Evolutionary conservation across 768 basidiomycete genomes (phyloP).

Genomic region (Lactifluus pinguis): DNA sequence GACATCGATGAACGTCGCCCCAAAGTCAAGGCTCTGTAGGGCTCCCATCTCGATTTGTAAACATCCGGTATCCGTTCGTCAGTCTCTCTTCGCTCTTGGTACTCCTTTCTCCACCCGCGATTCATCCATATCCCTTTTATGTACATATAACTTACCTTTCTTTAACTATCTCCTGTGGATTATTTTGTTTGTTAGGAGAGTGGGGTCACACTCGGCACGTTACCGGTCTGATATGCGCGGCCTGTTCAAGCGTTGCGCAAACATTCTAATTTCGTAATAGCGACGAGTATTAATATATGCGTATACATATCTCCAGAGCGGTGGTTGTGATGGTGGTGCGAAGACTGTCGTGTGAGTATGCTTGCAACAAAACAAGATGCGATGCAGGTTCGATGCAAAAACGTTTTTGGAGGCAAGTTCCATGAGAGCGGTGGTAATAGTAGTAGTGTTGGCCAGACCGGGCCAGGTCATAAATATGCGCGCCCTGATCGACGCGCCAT

Average conservation of each 20-base stretch:
- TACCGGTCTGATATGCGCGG: background rate
- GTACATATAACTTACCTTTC: background rate
- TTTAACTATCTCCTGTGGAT: background rate
- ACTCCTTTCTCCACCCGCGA: background rate
- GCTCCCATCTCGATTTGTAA: too few species aligned
- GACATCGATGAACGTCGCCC: conserved; percentile 45
- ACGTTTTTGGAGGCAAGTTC: background rate
- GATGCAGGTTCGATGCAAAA: background rate
- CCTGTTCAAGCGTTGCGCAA: conserved; percentile 1
- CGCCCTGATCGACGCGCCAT: conserved; percentile 45
- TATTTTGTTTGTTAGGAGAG: background rate
- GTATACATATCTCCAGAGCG: conserved; percentile 13
- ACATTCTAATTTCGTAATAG: conserved; percentile 1
- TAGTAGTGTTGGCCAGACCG: background rate
- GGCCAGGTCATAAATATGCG: conserved; percentile 34
- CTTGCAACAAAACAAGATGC: conserved; percentile 8
- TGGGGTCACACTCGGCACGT: background rate
- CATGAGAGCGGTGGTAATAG: too few species aligned
- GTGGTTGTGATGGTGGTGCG: conserved; percentile 1
- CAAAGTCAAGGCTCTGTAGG: conserved; percentile 7
- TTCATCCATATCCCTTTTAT: background rate
- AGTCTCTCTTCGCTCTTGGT: background rate
- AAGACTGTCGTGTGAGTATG: background rate
- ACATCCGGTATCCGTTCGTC: background rate
- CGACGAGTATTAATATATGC: conserved; percentile 10